A percentile compares a stretch with the other conserved stretches of the same genome.
Evolutionary conservation across 192 early-diverging fungal species (phyloP).

Genomic region (Coemansia asiatica): DNA sequence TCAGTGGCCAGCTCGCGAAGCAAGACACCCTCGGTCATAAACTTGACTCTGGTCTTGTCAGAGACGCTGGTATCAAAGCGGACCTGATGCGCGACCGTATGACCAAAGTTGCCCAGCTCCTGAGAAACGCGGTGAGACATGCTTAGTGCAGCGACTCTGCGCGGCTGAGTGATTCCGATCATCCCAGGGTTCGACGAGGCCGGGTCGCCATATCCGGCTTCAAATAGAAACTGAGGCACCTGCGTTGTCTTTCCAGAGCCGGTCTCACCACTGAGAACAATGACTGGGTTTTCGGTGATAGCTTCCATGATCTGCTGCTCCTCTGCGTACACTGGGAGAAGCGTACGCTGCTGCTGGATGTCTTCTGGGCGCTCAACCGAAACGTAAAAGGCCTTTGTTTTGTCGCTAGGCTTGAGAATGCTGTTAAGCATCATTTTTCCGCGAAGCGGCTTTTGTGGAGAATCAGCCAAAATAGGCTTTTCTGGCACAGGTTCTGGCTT

Average conservation of each 20-base stretch:
- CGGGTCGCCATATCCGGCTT: conserved; percentile 95
- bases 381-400: conserved; percentile 62
- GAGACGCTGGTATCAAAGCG: conserved; percentile 88
- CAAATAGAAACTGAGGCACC: conserved; percentile 96
- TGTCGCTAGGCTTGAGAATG: conserved; percentile 8
- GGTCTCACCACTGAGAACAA: conserved; percentile 97
- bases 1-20: conserved; percentile 89
- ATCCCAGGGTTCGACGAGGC: conserved; percentile 78
- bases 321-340: conserved; percentile 88
- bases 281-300: conserved; percentile 79
- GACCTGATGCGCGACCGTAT: conserved; percentile 68
- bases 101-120: conserved; percentile 76
- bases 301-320: conserved; percentile 99
- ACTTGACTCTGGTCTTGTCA: conserved; percentile 84
- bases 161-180: conserved; percentile 97
- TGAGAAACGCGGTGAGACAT: conserved; percentile 94
- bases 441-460: not conserved
- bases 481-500: not conserved
- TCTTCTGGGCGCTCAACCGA: conserved; percentile 70
- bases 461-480: not conserved
- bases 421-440: too few relatives aligned
- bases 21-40: conserved; percentile 99
- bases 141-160: conserved; percentile 94
- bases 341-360: conserved; percentile 72
- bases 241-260: conserved; percentile 97